These are phyloP conservation scores for Mycena polygramma DNA, from an alignment of 768 basidiomycete genomes.

Conservation along the genomic window DNA sequence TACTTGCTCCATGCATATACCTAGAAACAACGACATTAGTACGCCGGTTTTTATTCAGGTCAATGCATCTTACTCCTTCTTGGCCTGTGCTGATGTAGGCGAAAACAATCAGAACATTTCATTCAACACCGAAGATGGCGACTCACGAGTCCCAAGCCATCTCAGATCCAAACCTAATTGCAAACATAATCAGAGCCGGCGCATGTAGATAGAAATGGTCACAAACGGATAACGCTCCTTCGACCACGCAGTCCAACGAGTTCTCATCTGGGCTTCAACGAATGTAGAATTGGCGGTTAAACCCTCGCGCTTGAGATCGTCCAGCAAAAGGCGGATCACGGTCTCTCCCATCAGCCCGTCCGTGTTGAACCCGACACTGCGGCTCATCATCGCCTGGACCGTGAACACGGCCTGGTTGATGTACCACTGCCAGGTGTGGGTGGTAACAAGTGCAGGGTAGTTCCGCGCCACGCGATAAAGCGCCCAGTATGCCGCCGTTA, in stretches of 20 bases:
- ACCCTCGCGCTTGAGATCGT: conserved; percentile 67
- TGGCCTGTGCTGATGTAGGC: conserved; percentile 55
- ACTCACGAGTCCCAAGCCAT: conserved; percentile 66
- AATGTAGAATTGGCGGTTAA: conserved; percentile 61
- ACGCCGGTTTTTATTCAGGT: neutral
- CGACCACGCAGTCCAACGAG: conserved; percentile 60
- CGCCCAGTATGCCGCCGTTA: conserved; percentile 66
- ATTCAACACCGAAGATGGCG: neutral
- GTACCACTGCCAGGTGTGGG: conserved; percentile 69
- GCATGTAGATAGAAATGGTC: conserved; percentile 1
- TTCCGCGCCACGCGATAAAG: conserved; percentile 70
- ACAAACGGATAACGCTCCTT: conserved; percentile 64
- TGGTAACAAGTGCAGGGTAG: conserved; percentile 62
- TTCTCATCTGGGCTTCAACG: conserved; percentile 61
- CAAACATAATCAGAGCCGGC: conserved; percentile 11
- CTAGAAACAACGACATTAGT: conserved; percentile 1
- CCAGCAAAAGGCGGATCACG: conserved; percentile 59
- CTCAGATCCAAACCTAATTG: conserved; percentile 66
- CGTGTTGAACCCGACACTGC: conserved; percentile 57
- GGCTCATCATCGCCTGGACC: conserved; percentile 59
- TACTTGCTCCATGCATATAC: conserved; percentile 64
- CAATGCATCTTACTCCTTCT: conserved; percentile 56
- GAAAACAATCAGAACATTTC: neutral
- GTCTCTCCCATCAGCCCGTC: conserved; percentile 73
- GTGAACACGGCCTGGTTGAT: conserved; percentile 67